phyloP scores from a whole-genome alignment of 129 eudicot species.

The Flaveria trinervia region DNA sequence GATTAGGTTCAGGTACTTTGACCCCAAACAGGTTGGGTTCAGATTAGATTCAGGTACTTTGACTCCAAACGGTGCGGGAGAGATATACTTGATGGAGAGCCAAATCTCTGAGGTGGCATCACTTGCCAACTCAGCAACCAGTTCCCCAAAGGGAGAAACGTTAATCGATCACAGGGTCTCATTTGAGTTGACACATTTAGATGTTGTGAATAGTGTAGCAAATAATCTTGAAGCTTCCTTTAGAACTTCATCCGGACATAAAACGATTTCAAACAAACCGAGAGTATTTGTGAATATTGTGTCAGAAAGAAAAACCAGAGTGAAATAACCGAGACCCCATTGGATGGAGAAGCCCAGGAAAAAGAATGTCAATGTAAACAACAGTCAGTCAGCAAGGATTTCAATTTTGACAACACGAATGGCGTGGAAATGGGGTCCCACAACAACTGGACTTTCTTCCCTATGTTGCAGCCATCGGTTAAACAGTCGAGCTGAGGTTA shows the following conservation, averaged over 20 bases:
- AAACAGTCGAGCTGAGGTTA: slow-evolving; percentile 47
- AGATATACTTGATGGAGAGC: slow-evolving; percentile 44
- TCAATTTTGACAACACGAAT: slow-evolving; percentile 72
- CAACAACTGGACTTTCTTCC: slow-evolving; percentile 89
- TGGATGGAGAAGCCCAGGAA: slow-evolving; percentile 43
- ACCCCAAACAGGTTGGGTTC: slow-evolving; percentile 65
- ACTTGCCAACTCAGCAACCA: slow-evolving; percentile 66
- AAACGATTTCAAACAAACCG: slow-evolving; percentile 21
- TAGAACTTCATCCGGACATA: slow-evolving; percentile 33
- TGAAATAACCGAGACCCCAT: slow-evolving; percentile 27
- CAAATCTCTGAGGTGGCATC: slow-evolving; percentile 77
- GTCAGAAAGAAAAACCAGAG: slow-evolving; percentile 29
- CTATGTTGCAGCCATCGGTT: slow-evolving; percentile 76
- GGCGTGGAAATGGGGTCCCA: slow-evolving; percentile 54
- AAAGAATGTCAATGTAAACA: slow-evolving; percentile 47
- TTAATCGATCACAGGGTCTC: slow-evolving; percentile 75
- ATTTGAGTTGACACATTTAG: slow-evolving; percentile 64
- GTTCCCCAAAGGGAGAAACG: slow-evolving; percentile 47
- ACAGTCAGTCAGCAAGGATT: slow-evolving; percentile 62
- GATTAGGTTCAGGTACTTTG: slow-evolving; percentile 75
- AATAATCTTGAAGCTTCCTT: slow-evolving; percentile 42
- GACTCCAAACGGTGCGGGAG: slow-evolving; percentile 70
- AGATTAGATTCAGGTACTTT: slow-evolving; percentile 71
- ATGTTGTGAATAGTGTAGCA: slow-evolving; percentile 20
- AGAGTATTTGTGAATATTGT: slow-evolving; percentile 39